Base-by-base conservation (phyloP, 2,329 filamentous ascomycete species). In the Colletotrichum sp. region DNA sequence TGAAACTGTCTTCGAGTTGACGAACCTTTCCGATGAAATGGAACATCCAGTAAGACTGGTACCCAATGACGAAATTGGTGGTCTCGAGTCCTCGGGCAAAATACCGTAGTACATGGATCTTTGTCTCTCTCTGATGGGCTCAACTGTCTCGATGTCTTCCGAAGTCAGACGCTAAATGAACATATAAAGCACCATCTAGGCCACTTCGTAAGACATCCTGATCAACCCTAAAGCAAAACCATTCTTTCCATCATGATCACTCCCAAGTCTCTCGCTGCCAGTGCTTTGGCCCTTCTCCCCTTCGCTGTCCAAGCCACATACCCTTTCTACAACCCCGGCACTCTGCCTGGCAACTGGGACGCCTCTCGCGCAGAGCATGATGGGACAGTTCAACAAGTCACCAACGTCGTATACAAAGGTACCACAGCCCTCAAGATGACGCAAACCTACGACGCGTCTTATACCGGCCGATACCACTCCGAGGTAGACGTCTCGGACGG, bases 321-420 rank as follows among this genome's bases (percentile, higher is more conserved):
- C 44, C 44, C 80, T 49, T 89, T 88, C 80, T 82, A 82, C 79
- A 88, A 88, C 78, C 78, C 83, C 1, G 88, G 87, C 62, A 87
- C 83, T 28, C 81, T 82, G 12, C 76, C 80, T 10, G 87, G 86
- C 30, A 36, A 34, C 32, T 89, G 87, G 87, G 82, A 85, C 68
- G 77, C 71, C 9, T 80, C 81, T 71, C 85, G 83, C 21, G 78
- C 83, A 7, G 88, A 89, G 77, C 80, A 87, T 81, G 78, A 84
- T 12, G 88, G 88, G 59, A 85, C 82, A 8, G 84, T 89, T 36
- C 44, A 49, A 21, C 44, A 49, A 21, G 18, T 49, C n/a, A 49
- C 6, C 18, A 49, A 49, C 10, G 2, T 49, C 1, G 44, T 49
- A 3, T 49, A 49, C n/a, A 49, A 49, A 49, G 44, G 44, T 2